These are phyloP conservation scores for Cladosporium velox DNA, from an alignment of 2,329 filamentous ascomycete species.

Conservation along the genomic window DNA sequence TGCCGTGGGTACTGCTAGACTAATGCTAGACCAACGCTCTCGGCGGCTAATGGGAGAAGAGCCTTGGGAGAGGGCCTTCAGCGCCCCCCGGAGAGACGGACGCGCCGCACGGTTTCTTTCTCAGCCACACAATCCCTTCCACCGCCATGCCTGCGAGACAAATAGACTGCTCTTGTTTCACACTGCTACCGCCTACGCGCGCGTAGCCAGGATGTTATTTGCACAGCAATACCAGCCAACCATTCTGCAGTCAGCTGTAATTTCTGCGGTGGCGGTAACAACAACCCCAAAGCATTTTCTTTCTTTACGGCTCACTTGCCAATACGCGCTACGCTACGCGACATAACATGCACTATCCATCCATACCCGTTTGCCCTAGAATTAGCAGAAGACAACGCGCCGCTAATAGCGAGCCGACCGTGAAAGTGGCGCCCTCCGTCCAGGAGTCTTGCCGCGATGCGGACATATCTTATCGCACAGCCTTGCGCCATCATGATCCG, in stretches of 20 bases:
- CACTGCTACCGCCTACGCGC: constrained; percentile 8
- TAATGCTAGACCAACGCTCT: background rate
- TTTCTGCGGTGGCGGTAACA: background rate
- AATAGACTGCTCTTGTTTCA: constrained; percentile 10
- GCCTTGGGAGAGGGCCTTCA: too few species aligned
- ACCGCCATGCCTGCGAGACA: constrained; percentile 6
- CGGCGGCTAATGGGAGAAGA: background rate
- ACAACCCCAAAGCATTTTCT: too few species aligned
- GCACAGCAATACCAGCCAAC: background rate
- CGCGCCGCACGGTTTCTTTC: background rate
- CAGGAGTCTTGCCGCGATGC: background rate
- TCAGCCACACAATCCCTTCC: constrained; percentile 5
- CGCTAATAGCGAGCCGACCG: background rate
- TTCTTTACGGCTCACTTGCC: background rate
- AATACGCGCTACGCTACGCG: background rate
- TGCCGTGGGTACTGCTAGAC: background rate
- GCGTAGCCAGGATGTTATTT: background rate
- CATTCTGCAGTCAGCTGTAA: background rate
- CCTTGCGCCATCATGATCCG: constrained; percentile 9
- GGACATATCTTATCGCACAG: background rate
- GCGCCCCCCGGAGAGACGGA: constrained; percentile 1
- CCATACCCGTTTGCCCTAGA: background rate
- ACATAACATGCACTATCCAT: background rate
- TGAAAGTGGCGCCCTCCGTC: background rate
- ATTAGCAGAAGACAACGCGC: background rate